Evolutionary conservation across 768 basidiomycete species (phyloP).

Genomic region (Imleria badia): DNA sequence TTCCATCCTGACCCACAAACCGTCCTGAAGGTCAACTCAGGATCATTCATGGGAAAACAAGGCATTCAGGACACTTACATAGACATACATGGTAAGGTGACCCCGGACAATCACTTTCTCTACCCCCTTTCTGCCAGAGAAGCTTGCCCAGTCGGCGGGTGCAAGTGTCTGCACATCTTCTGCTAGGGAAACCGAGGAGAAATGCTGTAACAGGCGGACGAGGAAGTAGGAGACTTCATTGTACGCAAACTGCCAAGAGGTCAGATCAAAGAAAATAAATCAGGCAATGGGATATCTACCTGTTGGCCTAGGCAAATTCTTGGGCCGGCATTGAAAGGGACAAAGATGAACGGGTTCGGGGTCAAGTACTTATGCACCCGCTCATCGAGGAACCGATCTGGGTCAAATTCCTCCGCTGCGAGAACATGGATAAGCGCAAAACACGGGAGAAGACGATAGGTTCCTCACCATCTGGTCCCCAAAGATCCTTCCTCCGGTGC

Average conservation of each 20-base stretch:
- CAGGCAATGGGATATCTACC: conserved; percentile 10
- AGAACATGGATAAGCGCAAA: not conserved
- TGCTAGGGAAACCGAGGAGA: conserved; percentile 46
- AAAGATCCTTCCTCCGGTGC: conserved; percentile 63
- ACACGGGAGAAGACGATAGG: not conserved
- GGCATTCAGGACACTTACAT: conserved; percentile 32
- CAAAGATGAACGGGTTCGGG: conserved; percentile 53
- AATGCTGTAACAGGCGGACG: conserved; percentile 56
- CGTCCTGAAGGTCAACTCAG: conserved; percentile 16
- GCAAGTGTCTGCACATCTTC: conserved; percentile 46
- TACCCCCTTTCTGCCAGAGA: conserved; percentile 36
- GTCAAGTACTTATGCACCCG: conserved; percentile 54
- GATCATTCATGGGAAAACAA: not conserved
- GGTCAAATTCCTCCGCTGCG: conserved; percentile 59
- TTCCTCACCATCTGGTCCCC: conserved; percentile 62
- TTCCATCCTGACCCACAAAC: conserved; percentile 29
- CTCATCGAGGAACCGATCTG: conserved; percentile 66
- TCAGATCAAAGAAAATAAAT: not conserved
- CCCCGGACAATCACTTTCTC: conserved; percentile 47
- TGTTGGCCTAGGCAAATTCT: conserved; percentile 41
- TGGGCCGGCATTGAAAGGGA: conserved; percentile 42
- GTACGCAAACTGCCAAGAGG: conserved; percentile 54
- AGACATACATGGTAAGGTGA: conserved; percentile 55
- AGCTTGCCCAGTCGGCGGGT: conserved; percentile 44
- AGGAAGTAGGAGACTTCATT: conserved; percentile 65